Conservation (phyloP, 2,329 filamentous ascomycete species). For the Pleomassaria siparia region DNA sequence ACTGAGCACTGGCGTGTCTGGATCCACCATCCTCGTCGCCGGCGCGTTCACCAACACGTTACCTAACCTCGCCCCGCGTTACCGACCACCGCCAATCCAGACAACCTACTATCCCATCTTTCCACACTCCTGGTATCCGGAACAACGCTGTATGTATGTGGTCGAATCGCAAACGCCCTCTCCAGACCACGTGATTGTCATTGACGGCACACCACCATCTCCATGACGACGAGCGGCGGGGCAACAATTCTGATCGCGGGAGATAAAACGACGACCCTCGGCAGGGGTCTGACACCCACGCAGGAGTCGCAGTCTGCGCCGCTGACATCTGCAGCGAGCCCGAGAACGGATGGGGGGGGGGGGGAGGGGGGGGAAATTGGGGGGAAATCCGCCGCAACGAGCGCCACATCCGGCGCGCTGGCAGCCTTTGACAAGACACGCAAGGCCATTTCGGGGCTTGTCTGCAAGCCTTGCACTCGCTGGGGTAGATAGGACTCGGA, state of each 20-base stretch:
- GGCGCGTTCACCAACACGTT: constrained; percentile 18
- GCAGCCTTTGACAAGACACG: too few relatives aligned
- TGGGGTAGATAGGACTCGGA: too few relatives aligned
- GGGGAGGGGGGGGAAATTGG: too few relatives aligned
- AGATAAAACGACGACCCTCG: constrained; percentile 16
- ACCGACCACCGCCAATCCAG: not conserved
- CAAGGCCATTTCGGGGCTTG: too few relatives aligned
- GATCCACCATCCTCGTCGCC: constrained; percentile 18
- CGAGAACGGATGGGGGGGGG: too few relatives aligned
- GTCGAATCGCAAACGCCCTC: constrained; percentile 20
- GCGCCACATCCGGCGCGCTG: too few relatives aligned
- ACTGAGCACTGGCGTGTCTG: constrained; percentile 14
- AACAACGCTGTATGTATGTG: constrained; percentile 17
- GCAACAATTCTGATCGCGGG: constrained; percentile 19
- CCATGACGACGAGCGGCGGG: constrained; percentile 8
- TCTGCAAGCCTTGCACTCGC: too few relatives aligned
- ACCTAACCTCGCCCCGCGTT: not conserved
- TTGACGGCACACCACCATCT: constrained; percentile 16
- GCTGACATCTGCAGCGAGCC: too few relatives aligned
- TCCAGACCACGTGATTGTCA: constrained; percentile 18
- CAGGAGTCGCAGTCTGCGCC: too few relatives aligned
- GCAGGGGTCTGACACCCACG: too few relatives aligned
- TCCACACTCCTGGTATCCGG: constrained; percentile 15
- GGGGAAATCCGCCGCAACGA: too few relatives aligned
- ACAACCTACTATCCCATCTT: constrained; percentile 3